Percentiles rank a stretch among this genome's conserved stretches.
phyloP scores from a whole-genome alignment of 2,329 filamentous ascomycete species.

The Emergomyces pasteurianus region DNA sequence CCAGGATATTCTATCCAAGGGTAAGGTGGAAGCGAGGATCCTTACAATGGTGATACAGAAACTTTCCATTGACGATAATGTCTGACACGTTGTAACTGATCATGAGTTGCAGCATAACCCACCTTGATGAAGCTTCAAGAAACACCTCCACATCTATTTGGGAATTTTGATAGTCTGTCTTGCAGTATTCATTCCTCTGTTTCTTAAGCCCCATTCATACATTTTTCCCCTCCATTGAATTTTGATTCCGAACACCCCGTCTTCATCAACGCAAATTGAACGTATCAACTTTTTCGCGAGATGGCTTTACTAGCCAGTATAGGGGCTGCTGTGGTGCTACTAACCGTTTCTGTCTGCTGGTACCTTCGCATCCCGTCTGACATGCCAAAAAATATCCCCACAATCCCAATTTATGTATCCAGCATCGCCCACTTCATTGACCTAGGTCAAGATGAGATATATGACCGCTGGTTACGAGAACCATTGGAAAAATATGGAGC shows the following conservation, averaged over 20 bases:
- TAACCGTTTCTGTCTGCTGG: not conserved
- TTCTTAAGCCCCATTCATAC: not conserved
- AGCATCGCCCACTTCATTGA: not conserved
- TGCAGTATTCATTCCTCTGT: not conserved
- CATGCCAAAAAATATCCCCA: slow-evolving; percentile 1
- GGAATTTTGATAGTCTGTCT: not conserved
- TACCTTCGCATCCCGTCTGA: not conserved
- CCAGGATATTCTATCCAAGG: not conserved
- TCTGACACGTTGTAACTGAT: not conserved
- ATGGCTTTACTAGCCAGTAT: not conserved
- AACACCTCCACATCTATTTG: not conserved
- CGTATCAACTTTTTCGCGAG: not conserved
- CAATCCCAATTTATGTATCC: slow-evolving; percentile 1
- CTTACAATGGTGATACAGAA: not conserved
- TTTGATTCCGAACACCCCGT: not conserved
- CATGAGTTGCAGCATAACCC: not conserved
- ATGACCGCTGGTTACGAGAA: not conserved
- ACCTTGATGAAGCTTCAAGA: not conserved
- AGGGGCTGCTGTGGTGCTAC: not conserved
- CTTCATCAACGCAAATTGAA: not conserved
- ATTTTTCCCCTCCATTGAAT: not conserved
- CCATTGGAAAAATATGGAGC: slow-evolving; percentile 24
- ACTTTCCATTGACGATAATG: not conserved
- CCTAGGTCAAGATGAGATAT: not conserved
- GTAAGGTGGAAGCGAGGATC: not conserved